Evolutionary conservation across 23 red algal genomes (phyloP).

Genomic region (Cyanidium caldarium): DNA sequence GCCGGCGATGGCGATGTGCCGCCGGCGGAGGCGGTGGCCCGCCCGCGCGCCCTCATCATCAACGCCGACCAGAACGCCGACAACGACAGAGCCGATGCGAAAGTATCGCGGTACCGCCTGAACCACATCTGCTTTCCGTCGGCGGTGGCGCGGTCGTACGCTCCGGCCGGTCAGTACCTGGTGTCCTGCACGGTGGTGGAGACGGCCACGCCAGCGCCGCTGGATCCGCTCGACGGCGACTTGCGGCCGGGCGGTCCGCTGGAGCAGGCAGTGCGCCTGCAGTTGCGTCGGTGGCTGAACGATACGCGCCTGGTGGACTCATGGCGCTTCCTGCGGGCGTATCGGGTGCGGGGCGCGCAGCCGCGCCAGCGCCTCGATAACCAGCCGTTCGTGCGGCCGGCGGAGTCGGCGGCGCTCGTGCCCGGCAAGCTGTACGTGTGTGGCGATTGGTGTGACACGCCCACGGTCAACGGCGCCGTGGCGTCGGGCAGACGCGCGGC

Average conservation of each 20-base stretch:
- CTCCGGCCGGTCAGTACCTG: constrained; percentile 40
- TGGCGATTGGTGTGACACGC: constrained; percentile 13
- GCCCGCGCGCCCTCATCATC: constrained; percentile 25
- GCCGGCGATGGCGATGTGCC: constrained; percentile 8
- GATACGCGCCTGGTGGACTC: constrained; percentile 10
- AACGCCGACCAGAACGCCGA: constrained; percentile 35
- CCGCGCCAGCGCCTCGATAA: neutral
- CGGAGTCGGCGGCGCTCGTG: neutral
- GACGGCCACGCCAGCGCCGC: neutral
- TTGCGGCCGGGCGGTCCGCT: constrained; percentile 9
- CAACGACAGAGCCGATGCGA: too few relatives aligned
- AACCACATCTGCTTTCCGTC: constrained; percentile 75
- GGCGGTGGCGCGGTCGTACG: constrained; percentile 35
- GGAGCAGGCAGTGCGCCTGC: constrained; percentile 17
- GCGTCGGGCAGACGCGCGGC: neutral
- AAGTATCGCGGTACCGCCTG: constrained; percentile 13
- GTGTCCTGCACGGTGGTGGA: constrained; percentile 54
- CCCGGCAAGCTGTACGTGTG: constrained; percentile 17
- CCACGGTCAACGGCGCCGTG: constrained; percentile 10
- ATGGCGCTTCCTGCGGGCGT: constrained; percentile 44
- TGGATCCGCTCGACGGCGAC: neutral
- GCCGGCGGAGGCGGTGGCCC: neutral
- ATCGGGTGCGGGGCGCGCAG: constrained; percentile 10
- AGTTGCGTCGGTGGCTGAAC: constrained; percentile 52
- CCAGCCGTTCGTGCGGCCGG: neutral